Percentiles rank a stretch among this genome's conserved stretches.
Conservation (phyloP, 257 asterid genomes). For the Schizonepeta tenuifolia region DNA sequence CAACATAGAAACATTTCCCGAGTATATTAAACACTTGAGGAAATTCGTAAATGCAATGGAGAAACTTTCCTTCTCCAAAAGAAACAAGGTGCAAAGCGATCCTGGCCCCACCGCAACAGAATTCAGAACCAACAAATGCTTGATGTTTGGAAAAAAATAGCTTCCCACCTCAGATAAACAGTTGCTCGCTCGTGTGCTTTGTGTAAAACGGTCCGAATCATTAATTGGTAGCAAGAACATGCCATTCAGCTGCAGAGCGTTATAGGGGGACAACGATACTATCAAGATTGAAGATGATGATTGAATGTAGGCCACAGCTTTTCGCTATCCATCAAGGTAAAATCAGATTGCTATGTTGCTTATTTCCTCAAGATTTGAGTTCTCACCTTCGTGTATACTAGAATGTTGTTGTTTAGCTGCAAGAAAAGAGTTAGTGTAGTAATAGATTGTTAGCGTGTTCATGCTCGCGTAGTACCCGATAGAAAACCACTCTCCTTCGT, state of each 20-base stretch:
- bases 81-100: slow-evolving; percentile 43
- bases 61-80: slow-evolving; percentile 72
- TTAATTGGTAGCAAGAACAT: slow-evolving; percentile 13
- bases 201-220: slow-evolving; percentile 1
- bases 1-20: slow-evolving; percentile 92
- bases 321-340: slow-evolving; percentile 11
- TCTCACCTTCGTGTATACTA: slow-evolving; percentile 32
- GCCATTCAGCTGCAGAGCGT: background rate
- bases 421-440: slow-evolving; percentile 32
- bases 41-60: slow-evolving; percentile 89
- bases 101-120: slow-evolving; percentile 49
- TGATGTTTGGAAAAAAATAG: slow-evolving; percentile 70
- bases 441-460: slow-evolving; percentile 25
- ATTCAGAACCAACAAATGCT: slow-evolving; percentile 73
- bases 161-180: background rate
- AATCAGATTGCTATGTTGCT: background rate
- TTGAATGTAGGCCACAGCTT: background rate
- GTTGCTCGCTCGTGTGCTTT: slow-evolving; percentile 9
- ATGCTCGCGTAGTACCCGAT: slow-evolving; percentile 1
- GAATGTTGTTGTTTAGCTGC: slow-evolving; percentile 33
- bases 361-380: background rate
- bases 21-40: slow-evolving; percentile 81
- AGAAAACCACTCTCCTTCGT: slow-evolving; percentile 13
- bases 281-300: slow-evolving; percentile 17
- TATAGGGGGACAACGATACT: background rate